Evolutionary conservation across 2,329 filamentous ascomycete species (phyloP).

Genomic region (Bipolaris sorokiniana): DNA sequence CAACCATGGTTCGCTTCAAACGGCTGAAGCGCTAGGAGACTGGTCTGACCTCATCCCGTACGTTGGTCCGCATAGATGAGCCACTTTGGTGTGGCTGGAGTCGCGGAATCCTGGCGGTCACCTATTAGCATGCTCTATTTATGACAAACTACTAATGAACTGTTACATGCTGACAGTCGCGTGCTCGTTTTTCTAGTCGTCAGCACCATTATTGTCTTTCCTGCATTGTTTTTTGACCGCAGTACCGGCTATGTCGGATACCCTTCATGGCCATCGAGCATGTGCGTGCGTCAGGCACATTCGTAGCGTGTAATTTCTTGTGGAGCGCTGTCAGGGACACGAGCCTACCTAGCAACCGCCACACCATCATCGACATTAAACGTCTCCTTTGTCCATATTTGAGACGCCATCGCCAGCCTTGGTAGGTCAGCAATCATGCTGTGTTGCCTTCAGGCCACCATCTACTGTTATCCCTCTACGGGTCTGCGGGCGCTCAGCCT

Average conservation of each 20-base stretch:
- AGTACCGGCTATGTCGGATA: conserved; percentile 7
- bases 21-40: conserved; percentile 14
- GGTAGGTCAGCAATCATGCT: not conserved
- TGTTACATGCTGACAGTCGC: conserved; percentile 2
- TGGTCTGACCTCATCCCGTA: conserved; percentile 21
- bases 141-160: not conserved
- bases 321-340: conserved; percentile 1
- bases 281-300: conserved; percentile 1
- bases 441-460: conserved; percentile 5
- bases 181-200: conserved; percentile 1
- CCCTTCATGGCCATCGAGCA: not conserved
- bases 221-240: not conserved
- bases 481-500: not conserved
- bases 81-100: conserved; percentile 21
- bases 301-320: conserved; percentile 6
- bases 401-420: conserved; percentile 1
- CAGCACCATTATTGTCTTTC: not conserved
- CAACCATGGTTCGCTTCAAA: conserved; percentile 20
- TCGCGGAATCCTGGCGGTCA: conserved; percentile 16
- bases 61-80: conserved; percentile 13
- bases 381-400: conserved; percentile 5
- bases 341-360: conserved; percentile 8
- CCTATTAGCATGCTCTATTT: conserved; percentile 13
- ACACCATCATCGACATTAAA: conserved; percentile 2
- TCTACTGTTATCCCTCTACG: not conserved